Evolutionary conservation across 2,329 filamentous ascomycete genomes (phyloP).

Genomic region (Hymenoscyphus albidus): DNA sequence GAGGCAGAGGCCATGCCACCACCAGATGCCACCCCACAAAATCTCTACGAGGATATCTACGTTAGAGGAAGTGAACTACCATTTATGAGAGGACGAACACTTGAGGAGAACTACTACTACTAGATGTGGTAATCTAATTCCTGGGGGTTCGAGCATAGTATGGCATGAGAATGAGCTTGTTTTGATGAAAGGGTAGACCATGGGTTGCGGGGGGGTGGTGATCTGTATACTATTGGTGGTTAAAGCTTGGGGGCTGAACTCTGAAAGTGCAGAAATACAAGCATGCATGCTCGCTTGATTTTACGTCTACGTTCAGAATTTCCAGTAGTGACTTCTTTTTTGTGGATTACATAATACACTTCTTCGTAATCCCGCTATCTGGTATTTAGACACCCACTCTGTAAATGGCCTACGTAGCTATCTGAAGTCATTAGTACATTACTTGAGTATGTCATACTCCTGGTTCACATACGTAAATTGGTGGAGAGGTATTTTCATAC

Average conservation of each 20-base stretch:
- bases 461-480: too few species aligned
- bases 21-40: conserved; percentile 75
- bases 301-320: not conserved
- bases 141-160: not conserved
- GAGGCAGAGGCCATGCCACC: conserved; percentile 81
- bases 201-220: not conserved
- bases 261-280: conserved; percentile 4
- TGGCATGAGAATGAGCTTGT: conserved; percentile 1
- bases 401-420: too few species aligned
- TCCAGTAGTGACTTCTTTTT: not conserved
- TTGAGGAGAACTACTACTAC: conserved; percentile 84
- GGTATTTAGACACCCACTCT: not conserved
- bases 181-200: not conserved
- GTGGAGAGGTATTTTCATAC: too few species aligned
- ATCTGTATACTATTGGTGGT: conserved; percentile 7
- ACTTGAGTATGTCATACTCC: too few species aligned
- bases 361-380: not conserved
- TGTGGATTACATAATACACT: not conserved
- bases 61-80: conserved; percentile 81
- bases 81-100: conserved; percentile 81
- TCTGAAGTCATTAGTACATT: too few species aligned
- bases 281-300: not conserved
- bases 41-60: conserved; percentile 96
- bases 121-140: conserved; percentile 24
- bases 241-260: conserved; percentile 3